Evolutionary conservation across 306 rosid species (phyloP), one percentile per base, ranked within the genome.

Genomic region (Prunus fruticosa): DNA sequence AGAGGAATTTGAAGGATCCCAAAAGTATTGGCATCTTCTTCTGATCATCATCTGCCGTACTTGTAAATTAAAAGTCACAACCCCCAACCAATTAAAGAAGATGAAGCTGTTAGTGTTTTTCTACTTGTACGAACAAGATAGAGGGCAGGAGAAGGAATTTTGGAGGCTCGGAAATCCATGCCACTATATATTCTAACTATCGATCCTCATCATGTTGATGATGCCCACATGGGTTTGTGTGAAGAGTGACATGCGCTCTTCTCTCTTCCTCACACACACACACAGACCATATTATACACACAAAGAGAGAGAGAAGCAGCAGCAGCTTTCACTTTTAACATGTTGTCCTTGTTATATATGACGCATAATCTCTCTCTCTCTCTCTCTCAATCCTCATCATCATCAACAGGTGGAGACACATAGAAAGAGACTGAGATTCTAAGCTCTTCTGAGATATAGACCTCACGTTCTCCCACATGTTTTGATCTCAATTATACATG

Each of bases 131-230:
- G 69, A 64, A 64, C 49, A 34, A 64, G 16, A 18, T 22, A 19
- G 34, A 62, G 47, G 8, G 68, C 68, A 64, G 8, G 32, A 64
- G 15, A 34, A 8, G 6, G 69, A 64, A 28, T 64, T 32, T 38
- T 43, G 46, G 50, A 63, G 83, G 83, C 83, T 85, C 84, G 68
- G 76, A 82, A 84, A 68, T 78, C 83, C 69, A 84, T 75, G 85
- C 64, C 38, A 28, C 65, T 25, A 73, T 50, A 51, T 67, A 57
- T 30, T 27, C 6, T 14, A 6, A 63, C 12, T 0, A 65, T 65
- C 23, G 47, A 64, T 64, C 23, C n/a, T 64, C 13, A 28, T 64
- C 46, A 22, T 51, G 41, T 1, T 70, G 74, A 18, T 32, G 63
- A 58, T 56, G 53, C 12, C 22, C 76, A 72, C 77, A 58, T 73